These are phyloP conservation scores for Vanilla planifolia DNA, from an alignment of 106 monocot species.

Conservation along the genomic window DNA sequence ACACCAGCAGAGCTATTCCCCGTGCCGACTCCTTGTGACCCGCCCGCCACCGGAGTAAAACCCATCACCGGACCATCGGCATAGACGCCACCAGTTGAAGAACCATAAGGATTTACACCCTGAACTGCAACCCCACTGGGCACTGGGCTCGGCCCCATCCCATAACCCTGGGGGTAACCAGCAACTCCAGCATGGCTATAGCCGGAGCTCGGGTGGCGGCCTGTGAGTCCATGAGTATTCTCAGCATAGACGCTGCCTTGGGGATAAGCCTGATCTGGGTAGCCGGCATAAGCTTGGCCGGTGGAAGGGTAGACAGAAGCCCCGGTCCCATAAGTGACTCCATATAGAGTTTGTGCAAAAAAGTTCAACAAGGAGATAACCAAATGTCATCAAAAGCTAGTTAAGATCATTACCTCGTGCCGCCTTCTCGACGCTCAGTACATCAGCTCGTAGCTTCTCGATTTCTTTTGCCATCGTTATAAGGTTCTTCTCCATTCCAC, in stretches of 20 bases:
- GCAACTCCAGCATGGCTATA: constrained; percentile 12
- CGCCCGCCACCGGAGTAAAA: constrained; percentile 5
- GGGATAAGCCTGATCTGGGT: constrained; percentile 4
- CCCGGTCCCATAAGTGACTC: constrained; percentile 9
- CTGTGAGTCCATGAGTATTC: constrained; percentile 1
- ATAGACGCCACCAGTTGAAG: constrained; percentile 10
- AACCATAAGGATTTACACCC: constrained; percentile 7
- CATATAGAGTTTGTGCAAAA: constrained; percentile 7
- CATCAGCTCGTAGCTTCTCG: constrained; percentile 64
- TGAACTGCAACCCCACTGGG: not conserved
- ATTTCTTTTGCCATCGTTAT: constrained; percentile 52
- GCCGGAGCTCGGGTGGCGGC: constrained; percentile 7
- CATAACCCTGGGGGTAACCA: constrained; percentile 23
- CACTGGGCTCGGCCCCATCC: constrained; percentile 12
- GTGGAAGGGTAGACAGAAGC: constrained; percentile 18
- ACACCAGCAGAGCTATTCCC: not conserved
- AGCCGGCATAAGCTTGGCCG: constrained; percentile 5
- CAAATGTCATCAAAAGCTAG: not conserved
- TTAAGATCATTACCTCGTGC: constrained; percentile 22
- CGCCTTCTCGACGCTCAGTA: constrained; percentile 47
- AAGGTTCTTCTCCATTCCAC: constrained; percentile 66
- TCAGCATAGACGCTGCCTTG: constrained; percentile 16
- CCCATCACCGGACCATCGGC: constrained; percentile 6
- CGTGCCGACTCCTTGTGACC: not conserved
- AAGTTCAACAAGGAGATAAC: not conserved